These are phyloP conservation scores for Spathaspora passalidarum DNA, from an alignment of 805 yeast genomes.

Conservation along the genomic window DNA sequence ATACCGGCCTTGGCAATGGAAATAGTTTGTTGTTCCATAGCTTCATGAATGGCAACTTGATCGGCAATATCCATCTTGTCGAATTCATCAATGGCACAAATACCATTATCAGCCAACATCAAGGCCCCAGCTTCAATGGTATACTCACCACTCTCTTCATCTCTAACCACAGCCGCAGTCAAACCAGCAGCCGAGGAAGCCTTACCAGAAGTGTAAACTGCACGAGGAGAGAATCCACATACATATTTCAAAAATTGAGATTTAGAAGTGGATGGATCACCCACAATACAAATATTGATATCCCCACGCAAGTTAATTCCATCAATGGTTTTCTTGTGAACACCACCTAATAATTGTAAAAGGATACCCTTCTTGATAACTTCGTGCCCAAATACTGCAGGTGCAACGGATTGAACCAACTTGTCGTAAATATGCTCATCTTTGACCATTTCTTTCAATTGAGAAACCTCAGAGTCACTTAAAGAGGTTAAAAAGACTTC, in stretches of 20 bases:
- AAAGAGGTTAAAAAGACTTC: conserved; percentile 75
- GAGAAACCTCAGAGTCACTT: conserved; percentile 78
- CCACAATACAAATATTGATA: conserved; percentile 92
- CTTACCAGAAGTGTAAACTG: conserved; percentile 96
- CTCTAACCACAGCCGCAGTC: conserved; percentile 96
- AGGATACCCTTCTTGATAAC: conserved; percentile 88
- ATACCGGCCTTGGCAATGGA: conserved; percentile 99
- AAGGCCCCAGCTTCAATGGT: conserved; percentile 98
- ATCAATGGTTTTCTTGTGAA: conserved; percentile 88
- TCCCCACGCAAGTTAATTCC: conserved; percentile 96
- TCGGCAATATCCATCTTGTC: conserved; percentile 95
- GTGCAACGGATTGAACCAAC: conserved; percentile 85
- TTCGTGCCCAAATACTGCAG: conserved; percentile 96
- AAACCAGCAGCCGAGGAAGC: conserved; percentile 99
- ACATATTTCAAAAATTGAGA: conserved; percentile 95
- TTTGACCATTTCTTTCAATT: conserved; percentile 85
- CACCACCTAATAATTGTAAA: conserved; percentile 90
- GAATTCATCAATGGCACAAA: conserved; percentile 97
- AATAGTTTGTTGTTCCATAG: conserved; percentile 99
- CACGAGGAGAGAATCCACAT: conserved; percentile 85
- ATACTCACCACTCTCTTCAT: conserved; percentile 95
- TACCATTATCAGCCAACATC: conserved; percentile 97
- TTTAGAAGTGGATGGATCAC: conserved; percentile 97
- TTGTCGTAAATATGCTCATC: conserved; percentile 82
- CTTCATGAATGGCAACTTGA: conserved; percentile 98